A percentile compares a stretch with the other conserved stretches of the same genome.
Conservation (phyloP, 2,329 filamentous ascomycete genomes). For the Aspergillus transmontanensis region DNA sequence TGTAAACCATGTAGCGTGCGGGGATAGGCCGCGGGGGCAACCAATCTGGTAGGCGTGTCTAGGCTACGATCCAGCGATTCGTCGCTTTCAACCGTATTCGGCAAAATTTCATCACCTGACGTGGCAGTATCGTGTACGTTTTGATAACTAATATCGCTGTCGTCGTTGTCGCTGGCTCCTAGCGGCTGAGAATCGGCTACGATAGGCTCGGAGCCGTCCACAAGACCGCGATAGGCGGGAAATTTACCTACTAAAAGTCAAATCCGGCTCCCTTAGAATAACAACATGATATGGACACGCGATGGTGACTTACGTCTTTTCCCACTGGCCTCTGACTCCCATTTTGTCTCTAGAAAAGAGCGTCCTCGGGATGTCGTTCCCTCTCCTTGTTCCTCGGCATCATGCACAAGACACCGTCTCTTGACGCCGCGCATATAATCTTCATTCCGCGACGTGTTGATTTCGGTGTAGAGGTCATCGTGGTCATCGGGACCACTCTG, state of each 20-base stretch:
- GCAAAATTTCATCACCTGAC: conserved; percentile 18
- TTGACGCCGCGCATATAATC: conserved; percentile 39
- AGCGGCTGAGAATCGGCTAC: conserved; percentile 9
- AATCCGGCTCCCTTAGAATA: background rate
- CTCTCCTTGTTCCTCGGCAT: conserved; percentile 5
- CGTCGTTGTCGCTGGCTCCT: conserved; percentile 9
- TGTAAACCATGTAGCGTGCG: conserved; percentile 23
- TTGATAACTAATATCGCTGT: conserved; percentile 12
- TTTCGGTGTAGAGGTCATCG: conserved; percentile 33
- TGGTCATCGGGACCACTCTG: conserved; percentile 19
- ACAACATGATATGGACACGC: background rate
- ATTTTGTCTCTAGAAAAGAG: conserved; percentile 46
- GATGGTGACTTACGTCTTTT: conserved; percentile 29
- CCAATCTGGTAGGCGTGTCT: conserved; percentile 13
- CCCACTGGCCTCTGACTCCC: conserved; percentile 37
- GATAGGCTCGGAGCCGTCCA: conserved; percentile 16
- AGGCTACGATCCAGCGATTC: conserved; percentile 20
- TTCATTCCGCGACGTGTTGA: conserved; percentile 33
- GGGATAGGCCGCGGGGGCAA: conserved; percentile 21
- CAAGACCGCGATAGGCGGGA: conserved; percentile 16
- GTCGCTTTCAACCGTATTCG: conserved; percentile 15
- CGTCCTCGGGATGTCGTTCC: conserved; percentile 23
- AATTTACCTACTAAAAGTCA: conserved; percentile 26
- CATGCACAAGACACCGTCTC: conserved; percentile 32
- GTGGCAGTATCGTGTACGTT: conserved; percentile 19